Conservation (phyloP, 768 basidiomycete genomes). For the Asterophora parasitica region DNA sequence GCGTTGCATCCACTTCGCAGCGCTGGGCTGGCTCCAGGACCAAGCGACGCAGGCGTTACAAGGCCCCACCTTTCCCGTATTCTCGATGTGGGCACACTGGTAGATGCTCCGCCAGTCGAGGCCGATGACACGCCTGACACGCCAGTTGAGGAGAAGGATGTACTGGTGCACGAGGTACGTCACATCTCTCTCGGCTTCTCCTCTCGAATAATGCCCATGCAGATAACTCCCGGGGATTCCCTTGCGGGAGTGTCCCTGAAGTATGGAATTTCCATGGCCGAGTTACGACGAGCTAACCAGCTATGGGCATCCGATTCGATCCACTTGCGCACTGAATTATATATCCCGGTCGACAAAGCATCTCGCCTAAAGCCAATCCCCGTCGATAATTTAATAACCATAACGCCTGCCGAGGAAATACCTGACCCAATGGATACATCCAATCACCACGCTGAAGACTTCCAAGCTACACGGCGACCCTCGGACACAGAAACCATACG, state of each 20-base stretch:
- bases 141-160: slow-evolving; percentile 40
- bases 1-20: slow-evolving; percentile 24
- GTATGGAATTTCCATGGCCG: slow-evolving; percentile 81
- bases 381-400: slow-evolving; percentile 22
- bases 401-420: slow-evolving; percentile 19
- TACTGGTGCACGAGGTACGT: slow-evolving; percentile 57
- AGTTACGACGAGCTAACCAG: slow-evolving; percentile 84
- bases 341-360: slow-evolving; percentile 69
- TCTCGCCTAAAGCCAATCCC: slow-evolving; percentile 38
- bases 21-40: slow-evolving; percentile 19
- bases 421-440: slow-evolving; percentile 16
- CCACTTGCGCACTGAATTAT: slow-evolving; percentile 76
- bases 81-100: slow-evolving; percentile 22
- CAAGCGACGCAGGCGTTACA: slow-evolving; percentile 24
- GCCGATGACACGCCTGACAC: slow-evolving; percentile 8
- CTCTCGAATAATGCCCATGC: slow-evolving; percentile 4
- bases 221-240: slow-evolving; percentile 76
- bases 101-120: slow-evolving; percentile 23
- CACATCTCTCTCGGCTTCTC: slow-evolving; percentile 1
- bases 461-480: slow-evolving; percentile 5
- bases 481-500: slow-evolving; percentile 29
- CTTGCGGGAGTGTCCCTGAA: slow-evolving; percentile 83
- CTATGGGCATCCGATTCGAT: slow-evolving; percentile 93
- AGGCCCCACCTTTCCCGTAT: slow-evolving; percentile 21
- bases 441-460: slow-evolving; percentile 9